Evolutionary conservation across 768 basidiomycete species (phyloP), one percentile per base, ranked within the genome.

Genomic region (Leccinum pellstonianum): DNA sequence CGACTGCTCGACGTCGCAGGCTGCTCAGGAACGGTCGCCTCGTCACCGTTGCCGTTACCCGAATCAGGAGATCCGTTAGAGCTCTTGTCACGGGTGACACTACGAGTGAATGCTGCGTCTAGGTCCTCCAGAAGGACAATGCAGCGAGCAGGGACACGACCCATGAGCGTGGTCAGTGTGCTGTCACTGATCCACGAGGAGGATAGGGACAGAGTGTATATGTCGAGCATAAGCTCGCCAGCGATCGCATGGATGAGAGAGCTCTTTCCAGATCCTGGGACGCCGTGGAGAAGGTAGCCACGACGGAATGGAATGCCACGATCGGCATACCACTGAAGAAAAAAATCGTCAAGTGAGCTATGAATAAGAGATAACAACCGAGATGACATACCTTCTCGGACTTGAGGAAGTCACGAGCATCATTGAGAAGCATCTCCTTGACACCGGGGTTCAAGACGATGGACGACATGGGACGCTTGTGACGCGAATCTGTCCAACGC

Each of bases 271-370:
- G 88, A 90, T 52, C 92, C 93, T 11, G 92, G 87, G 27, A 91
- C 88, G 63, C 91, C 90, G 65, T 93, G 86, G 23, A 93, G 80
- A 54, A 93, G 83, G 72, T 92, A 93, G 5, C 93, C 93, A 57
- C 93, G 84, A 56, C 93, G 88, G 83, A 91, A 94, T 31, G 93
- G 93, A 64, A 94, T 93, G 54, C 93, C 93, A 66, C 93, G 87
- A 73, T 93, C 90, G n/a, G 90, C 90, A 66, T 94, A 95, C 93
- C 93, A 94, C 85, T 91, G 35, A 58, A 31, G 23, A 62, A 37
- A 5, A 58, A 55, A 6, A 14, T 62, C 15, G 46, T 48, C 50
- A 58, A 52, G 48, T 27, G 35, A 56, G 33, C 23, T 5, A n/a
- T 6, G 19, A 9, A 46, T 31, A 23, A 14, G 12, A 7, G 56